A percentile compares a stretch with the other conserved stretches of the same genome.
phyloP scores from a whole-genome alignment of 495 filamentous ascomycete species.

The Aspergillus sclerotioniger region DNA sequence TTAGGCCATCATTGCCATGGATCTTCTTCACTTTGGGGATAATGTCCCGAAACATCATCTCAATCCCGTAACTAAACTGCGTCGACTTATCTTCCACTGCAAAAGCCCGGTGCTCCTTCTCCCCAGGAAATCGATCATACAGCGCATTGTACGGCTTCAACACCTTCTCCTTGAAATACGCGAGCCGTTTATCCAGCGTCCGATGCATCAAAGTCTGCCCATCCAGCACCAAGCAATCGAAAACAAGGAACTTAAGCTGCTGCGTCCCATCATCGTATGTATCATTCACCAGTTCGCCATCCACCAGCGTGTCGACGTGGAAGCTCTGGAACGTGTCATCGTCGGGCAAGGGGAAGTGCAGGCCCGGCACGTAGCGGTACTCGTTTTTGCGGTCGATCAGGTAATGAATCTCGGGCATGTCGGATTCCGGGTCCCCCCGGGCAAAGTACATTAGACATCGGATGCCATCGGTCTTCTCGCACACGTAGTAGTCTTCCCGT shows the following conservation, averaged over 20 bases:
- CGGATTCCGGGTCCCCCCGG: constrained; percentile 44
- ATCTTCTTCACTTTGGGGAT: constrained; percentile 69
- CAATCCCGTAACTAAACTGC: constrained; percentile 82
- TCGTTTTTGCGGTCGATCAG: constrained; percentile 97
- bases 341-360: constrained; percentile 76
- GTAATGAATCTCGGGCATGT: constrained; percentile 62
- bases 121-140: constrained; percentile 65
- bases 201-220: constrained; percentile 69
- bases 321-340: constrained; percentile 58
- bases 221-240: constrained; percentile 87
- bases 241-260: constrained; percentile 81
- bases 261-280: constrained; percentile 55
- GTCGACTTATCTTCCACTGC: constrained; percentile 80
- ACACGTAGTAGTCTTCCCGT: constrained; percentile 87
- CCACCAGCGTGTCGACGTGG: constrained; percentile 79
- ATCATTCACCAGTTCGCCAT: constrained; percentile 91
- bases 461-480: constrained; percentile 97
- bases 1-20: constrained; percentile 93
- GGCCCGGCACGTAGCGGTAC: constrained; percentile 74
- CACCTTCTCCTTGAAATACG: constrained; percentile 76
- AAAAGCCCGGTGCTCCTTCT: constrained; percentile 70
- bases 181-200: constrained; percentile 84
- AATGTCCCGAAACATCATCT: constrained; percentile 84
- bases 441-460: constrained; percentile 91
- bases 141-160: constrained; percentile 75